Conservation (phyloP, 352 stramenopile species). For the Globisporangium iwayamae region DNA sequence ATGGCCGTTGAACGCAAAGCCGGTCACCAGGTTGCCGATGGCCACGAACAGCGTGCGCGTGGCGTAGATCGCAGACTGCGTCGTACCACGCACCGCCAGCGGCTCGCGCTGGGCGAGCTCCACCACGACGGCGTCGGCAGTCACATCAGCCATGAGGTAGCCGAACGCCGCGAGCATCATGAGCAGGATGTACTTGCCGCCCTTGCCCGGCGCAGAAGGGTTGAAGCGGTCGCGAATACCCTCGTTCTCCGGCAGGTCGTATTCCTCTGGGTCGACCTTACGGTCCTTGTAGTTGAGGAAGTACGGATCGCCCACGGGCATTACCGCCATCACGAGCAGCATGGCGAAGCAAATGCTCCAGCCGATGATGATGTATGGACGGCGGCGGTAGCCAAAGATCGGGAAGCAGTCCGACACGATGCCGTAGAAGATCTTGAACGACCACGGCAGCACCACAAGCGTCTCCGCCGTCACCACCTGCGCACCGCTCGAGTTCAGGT, state of each 20-base stretch:
- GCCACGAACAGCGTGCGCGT: conserved; percentile 41
- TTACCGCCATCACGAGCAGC: conserved; percentile 44
- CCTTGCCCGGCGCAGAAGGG: conserved; percentile 26
- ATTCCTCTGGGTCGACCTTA: neutral
- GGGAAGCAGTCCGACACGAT: conserved; percentile 33
- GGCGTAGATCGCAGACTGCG: conserved; percentile 50
- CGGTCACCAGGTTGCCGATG: conserved; percentile 35
- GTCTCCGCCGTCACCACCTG: conserved; percentile 43
- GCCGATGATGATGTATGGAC: neutral
- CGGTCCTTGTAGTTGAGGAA: conserved; percentile 29
- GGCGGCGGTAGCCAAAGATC: conserved; percentile 22
- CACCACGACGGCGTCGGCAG: conserved; percentile 46
- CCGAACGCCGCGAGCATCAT: conserved; percentile 52
- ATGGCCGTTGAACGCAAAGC: conserved; percentile 48
- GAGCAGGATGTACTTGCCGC: conserved; percentile 45
- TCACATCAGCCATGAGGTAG: conserved; percentile 52
- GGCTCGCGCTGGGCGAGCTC: conserved; percentile 58
- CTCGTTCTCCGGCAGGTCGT: conserved; percentile 19
- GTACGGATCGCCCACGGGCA: conserved; percentile 47
- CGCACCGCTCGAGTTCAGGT: conserved; percentile 49
- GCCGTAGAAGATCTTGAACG: conserved; percentile 56
- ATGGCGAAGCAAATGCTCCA: conserved; percentile 9
- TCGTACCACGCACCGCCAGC: conserved; percentile 44
- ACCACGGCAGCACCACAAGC: conserved; percentile 49
- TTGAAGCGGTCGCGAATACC: conserved; percentile 32